phyloP scores from a whole-genome alignment of 495 filamentous ascomycete species.

The Penicillium coffeae region DNA sequence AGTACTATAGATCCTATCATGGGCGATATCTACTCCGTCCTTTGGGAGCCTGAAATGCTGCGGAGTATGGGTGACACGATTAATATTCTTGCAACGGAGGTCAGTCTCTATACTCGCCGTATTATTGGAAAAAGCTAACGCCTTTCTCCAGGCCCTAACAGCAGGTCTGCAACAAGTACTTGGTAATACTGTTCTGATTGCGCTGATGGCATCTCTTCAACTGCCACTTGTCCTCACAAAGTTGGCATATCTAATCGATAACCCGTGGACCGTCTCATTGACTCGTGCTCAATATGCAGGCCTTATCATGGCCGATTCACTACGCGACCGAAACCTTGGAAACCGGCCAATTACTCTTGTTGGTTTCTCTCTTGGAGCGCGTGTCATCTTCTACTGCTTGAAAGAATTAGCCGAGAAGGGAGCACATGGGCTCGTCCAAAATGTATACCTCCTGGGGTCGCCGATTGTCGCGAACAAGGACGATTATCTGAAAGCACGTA shows the following conservation, averaged over 20 bases:
- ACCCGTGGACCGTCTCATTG: constrained; percentile 93
- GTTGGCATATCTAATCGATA: constrained; percentile 94
- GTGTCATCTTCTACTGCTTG: constrained; percentile 91
- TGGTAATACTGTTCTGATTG: constrained; percentile 80
- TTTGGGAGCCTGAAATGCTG: constrained; percentile 99
- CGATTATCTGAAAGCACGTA: constrained; percentile 76
- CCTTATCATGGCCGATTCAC: constrained; percentile 90
- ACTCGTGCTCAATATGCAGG: constrained; percentile 84
- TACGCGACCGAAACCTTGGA: constrained; percentile 89
- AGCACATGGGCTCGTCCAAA: constrained; percentile 90
- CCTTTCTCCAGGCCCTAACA: constrained; percentile 67
- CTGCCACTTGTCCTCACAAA: constrained; percentile 91
- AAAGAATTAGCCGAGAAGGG: constrained; percentile 80
- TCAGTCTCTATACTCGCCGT: constrained; percentile 38
- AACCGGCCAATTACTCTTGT: constrained; percentile 92
- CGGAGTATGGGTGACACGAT: constrained; percentile 96
- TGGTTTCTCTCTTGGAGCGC: constrained; percentile 87
- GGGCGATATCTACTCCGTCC: constrained; percentile 95
- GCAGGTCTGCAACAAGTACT: constrained; percentile 95
- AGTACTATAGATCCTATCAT: constrained; percentile 96
- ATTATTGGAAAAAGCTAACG: constrained; percentile 10
- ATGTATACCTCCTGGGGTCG: constrained; percentile 91
- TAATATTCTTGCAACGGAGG: constrained; percentile 96
- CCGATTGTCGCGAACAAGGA: constrained; percentile 90
- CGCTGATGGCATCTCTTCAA: constrained; percentile 91